phyloP scores from a whole-genome alignment of 139 green algal species.

The Micractinium sp. region DNA sequence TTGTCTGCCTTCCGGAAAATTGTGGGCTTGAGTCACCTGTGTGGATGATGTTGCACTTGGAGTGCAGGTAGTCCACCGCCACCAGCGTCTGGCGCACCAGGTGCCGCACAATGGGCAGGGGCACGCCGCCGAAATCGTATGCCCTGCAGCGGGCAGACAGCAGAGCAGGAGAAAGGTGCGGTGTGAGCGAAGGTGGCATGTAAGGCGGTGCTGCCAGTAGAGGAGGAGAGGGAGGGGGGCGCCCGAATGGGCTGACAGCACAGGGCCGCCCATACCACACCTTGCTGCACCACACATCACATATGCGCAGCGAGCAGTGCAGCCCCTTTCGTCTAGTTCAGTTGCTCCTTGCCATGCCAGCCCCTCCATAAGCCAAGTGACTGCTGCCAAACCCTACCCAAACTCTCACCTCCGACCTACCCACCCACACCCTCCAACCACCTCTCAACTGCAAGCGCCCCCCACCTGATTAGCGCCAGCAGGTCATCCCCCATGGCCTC shows the following conservation, averaged over 20 bases:
- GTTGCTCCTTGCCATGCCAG: too few species aligned
- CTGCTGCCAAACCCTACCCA: too few species aligned
- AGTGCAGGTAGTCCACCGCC: constrained; percentile 94
- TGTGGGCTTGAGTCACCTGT: constrained; percentile 51
- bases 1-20: not conserved
- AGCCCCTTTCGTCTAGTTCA: too few species aligned
- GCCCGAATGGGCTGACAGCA: not conserved
- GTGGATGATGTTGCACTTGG: constrained; percentile 85
- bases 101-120: constrained; percentile 83
- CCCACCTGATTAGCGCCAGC: constrained; percentile 68
- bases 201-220: not conserved
- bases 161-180: not conserved
- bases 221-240: not conserved
- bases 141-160: constrained; percentile 1
- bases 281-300: not conserved
- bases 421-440: not conserved
- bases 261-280: not conserved
- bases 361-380: too few species aligned
- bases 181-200: too few species aligned
- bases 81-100: constrained; percentile 86
- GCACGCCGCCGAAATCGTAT: constrained; percentile 76
- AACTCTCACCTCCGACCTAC: not conserved
- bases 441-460: too few species aligned
- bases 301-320: too few species aligned
- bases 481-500: constrained; percentile 89